Evolutionary conservation across 2,329 filamentous ascomycete genomes (phyloP).

Genomic region (Incumbomyces lentus): DNA sequence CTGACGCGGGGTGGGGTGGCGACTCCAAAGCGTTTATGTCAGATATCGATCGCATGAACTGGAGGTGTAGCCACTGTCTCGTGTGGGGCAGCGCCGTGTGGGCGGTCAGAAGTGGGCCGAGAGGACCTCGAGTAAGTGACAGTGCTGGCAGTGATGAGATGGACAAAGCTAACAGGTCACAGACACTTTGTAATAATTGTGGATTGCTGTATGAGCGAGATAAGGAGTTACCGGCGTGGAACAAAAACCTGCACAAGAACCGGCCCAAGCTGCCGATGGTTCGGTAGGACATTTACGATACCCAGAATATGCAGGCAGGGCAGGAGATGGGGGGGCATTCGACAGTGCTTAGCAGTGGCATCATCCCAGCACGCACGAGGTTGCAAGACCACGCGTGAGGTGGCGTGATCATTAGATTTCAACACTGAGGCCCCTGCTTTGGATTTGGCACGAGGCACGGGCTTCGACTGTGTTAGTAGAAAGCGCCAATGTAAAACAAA

Average conservation of each 20-base stretch:
- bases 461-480: no score
- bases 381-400: no score
- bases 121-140: conserved; percentile 63
- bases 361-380: background rate
- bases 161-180: conserved; percentile 8
- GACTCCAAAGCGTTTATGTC: conserved; percentile 57
- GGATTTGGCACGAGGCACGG: no score
- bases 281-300: background rate
- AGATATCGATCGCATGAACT: conserved; percentile 61
- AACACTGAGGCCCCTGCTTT: no score
- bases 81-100: conserved; percentile 86
- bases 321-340: no score
- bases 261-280: conserved; percentile 4
- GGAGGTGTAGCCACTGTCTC: conserved; percentile 80
- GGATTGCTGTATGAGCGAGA: conserved; percentile 82
- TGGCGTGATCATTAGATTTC: no score
- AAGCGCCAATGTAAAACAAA: no score
- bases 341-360: background rate
- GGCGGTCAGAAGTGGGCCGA: conserved; percentile 86
- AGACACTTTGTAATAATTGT: conserved; percentile 90
- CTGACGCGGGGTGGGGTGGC: conserved; percentile 59
- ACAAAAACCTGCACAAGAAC: conserved; percentile 53
- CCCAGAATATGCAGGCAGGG: no score
- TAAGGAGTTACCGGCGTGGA: conserved; percentile 69
- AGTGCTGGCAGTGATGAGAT: conserved; percentile 7